Evolutionary conservation across 257 asterid genomes (phyloP), one percentile per base, ranked within the genome.

Genomic region (Henckelia pumila): DNA sequence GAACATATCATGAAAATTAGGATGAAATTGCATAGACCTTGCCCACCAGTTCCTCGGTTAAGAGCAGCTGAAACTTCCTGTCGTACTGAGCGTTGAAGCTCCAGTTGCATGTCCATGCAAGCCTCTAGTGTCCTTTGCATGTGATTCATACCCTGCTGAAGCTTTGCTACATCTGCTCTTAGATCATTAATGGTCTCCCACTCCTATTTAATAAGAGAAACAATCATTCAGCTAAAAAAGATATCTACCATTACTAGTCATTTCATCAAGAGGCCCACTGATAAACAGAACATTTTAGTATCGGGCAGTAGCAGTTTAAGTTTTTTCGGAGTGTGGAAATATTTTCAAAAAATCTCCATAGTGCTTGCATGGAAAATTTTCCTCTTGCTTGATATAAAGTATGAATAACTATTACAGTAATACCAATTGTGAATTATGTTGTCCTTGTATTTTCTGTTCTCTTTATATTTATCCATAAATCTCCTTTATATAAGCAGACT

Each of bases 1-100:
- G 19, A 14, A 44, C 6, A 44, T 14, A 3, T 44, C 52, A 44
- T 44, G 1, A 37, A 10, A 44, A 44, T 44, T 14, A 44, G 52
- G 1, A 44, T 13, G 19, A 44, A 44, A 44, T 14, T 44, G 52
- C 7, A 14, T 13, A 14, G 52, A 44, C 52, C 52, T 44, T 44
- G 52, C 19, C 52, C 52, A 44, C 52, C 52, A 44, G 2, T 44
- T 44, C 19, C 13, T 44, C 52, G n/a, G 19, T 44, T 44, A 44
- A 44, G 52, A 76, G 97, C 96, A 64, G 99, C 96, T 16, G 99
- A 93, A 70, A 93, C 95, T 82, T 93, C 99, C 76, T 93, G 99
- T 33, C 95, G 79, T 59, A 93, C 95, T 4, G 97, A 86, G 65
- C 99, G 90, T 68, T 93, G 99, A 75, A 93, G 89, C 83, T 93